Percentiles rank a stretch among this genome's conserved stretches.
These are phyloP conservation scores for Metschnikowia cerradonensis DNA, from an alignment of 805 yeast species.

Conservation along the genomic window DNA sequence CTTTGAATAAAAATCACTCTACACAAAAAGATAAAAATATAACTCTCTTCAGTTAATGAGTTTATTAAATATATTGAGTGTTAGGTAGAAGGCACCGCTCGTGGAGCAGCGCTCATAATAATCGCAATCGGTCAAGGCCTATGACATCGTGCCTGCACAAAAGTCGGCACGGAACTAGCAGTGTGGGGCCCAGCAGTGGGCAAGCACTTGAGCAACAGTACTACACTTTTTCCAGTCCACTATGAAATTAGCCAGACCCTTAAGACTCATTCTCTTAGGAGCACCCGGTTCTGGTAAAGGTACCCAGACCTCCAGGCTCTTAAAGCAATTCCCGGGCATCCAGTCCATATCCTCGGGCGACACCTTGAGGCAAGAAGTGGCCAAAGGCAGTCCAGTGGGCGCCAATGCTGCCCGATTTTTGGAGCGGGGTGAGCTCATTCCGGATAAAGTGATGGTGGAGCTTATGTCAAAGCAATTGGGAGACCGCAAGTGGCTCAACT, in stretches of 20 bases:
- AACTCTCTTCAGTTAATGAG: too few species aligned
- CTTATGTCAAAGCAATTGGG: slow-evolving; percentile 51
- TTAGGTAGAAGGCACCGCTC: neutral
- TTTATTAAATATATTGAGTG: too few species aligned
- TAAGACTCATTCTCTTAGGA: slow-evolving; percentile 68
- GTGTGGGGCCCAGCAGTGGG: neutral
- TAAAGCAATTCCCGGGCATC: slow-evolving; percentile 50
- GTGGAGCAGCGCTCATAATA: neutral
- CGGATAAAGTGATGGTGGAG: slow-evolving; percentile 64
- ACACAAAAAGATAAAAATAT: neutral
- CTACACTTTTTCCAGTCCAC: neutral
- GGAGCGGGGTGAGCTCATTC: slow-evolving; percentile 61
- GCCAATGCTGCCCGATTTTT: slow-evolving; percentile 53
- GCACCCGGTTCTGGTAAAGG: slow-evolving; percentile 98
- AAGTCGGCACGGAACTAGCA: neutral
- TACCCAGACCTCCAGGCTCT: slow-evolving; percentile 69
- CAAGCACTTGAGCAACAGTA: neutral
- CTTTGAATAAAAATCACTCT: neutral
- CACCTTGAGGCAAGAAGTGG: slow-evolving; percentile 65
- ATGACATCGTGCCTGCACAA: neutral
- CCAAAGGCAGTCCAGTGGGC: slow-evolving; percentile 52
- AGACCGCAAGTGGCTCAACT: slow-evolving; percentile 39
- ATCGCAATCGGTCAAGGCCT: neutral
- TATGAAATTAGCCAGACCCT: slow-evolving; percentile 9
- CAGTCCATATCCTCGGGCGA: slow-evolving; percentile 80